Conservation (phyloP, 2,329 filamentous ascomycete species). For the Tolypocladium endophyticum region DNA sequence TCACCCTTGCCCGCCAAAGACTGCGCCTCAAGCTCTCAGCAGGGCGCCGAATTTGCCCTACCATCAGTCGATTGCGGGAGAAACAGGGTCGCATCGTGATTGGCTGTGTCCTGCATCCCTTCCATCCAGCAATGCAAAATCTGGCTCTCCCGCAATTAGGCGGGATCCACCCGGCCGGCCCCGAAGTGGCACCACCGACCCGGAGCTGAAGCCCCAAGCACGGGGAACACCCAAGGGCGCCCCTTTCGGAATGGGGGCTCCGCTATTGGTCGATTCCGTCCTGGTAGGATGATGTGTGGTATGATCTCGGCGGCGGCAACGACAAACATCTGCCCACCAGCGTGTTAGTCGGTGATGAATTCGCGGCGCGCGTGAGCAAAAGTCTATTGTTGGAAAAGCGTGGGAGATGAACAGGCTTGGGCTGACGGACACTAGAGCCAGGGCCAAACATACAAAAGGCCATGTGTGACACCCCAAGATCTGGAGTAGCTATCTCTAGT, state of each 20-base stretch:
- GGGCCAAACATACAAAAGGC: not conserved
- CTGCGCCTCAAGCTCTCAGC: not conserved
- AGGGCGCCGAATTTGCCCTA: not conserved
- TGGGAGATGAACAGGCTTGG: not conserved
- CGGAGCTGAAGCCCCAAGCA: not conserved
- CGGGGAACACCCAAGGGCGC: not conserved
- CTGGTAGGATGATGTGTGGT: not conserved
- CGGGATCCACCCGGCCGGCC: not conserved
- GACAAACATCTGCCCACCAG: not conserved
- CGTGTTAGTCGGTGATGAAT: not conserved
- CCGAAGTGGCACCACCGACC: conserved; percentile 1
- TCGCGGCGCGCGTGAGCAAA: not conserved
- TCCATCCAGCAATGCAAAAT: not conserved
- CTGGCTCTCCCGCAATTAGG: not conserved
- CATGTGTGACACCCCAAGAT: not conserved
- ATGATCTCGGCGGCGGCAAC: not conserved
- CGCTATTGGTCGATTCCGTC: not conserved
- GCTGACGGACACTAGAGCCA: not conserved
- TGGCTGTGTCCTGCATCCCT: not conserved
- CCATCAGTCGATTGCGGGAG: not conserved
- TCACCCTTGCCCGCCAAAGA: not conserved
- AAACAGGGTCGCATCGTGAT: not conserved
- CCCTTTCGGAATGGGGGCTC: not conserved
- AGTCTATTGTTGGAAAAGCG: not conserved
- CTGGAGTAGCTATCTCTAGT: not conserved